Conservation (phyloP, 2,329 filamentous ascomycete species). For the Aspergillus glaucus region DNA sequence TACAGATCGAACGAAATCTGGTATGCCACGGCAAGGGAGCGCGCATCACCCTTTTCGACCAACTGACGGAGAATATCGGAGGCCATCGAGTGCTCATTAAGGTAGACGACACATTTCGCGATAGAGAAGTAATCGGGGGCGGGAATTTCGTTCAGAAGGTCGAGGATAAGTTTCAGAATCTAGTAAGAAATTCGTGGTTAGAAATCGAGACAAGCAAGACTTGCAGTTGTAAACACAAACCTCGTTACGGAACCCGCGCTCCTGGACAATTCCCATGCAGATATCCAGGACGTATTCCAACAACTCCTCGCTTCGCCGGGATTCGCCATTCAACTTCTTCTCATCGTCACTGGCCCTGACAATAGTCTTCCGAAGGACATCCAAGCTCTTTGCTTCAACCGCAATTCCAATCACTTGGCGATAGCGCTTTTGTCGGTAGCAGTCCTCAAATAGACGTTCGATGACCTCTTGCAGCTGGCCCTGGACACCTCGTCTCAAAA, state of each 20-base stretch:
- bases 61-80: conserved; percentile 78
- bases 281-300: conserved; percentile 96
- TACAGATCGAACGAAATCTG: conserved; percentile 98
- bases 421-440: conserved; percentile 78
- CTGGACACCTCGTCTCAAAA: conserved; percentile 67
- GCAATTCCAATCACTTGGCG: conserved; percentile 95
- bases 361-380: conserved; percentile 80
- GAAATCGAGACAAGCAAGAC: neutral
- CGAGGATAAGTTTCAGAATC: conserved; percentile 87
- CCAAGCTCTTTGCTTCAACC: conserved; percentile 86
- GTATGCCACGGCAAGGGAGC: conserved; percentile 80
- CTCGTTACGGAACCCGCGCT: conserved; percentile 73
- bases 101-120: conserved; percentile 92
- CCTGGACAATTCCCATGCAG: conserved; percentile 96
- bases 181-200: conserved; percentile 27
- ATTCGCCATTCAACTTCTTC: conserved; percentile 57
- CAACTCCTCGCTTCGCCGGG: conserved; percentile 70
- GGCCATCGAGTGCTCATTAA: conserved; percentile 86
- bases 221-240: conserved; percentile 28
- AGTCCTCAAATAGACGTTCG: conserved; percentile 84
- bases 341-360: conserved; percentile 82
- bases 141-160: conserved; percentile 86
- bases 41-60: conserved; percentile 69
- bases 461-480: conserved; percentile 76
- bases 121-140: conserved; percentile 97